phyloP scores from a whole-genome alignment of 2,329 filamentous ascomycete species.

The Davidsoniella eucalypti region DNA sequence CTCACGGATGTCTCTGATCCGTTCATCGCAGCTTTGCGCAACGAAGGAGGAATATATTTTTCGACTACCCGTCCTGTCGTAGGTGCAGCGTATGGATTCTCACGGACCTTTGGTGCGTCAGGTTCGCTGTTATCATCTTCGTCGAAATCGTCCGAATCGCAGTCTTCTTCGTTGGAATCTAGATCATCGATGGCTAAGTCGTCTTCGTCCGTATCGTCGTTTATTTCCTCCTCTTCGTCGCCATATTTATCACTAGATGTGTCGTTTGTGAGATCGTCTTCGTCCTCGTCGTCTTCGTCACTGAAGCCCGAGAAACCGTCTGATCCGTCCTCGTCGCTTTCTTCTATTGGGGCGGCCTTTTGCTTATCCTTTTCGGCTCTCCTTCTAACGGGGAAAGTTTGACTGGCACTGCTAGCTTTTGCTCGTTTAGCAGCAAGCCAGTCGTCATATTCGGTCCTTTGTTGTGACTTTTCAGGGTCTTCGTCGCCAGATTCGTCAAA shows the following conservation, averaged over 20 bases:
- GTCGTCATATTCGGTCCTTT: conserved; percentile 38
- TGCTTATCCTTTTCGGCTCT: neutral
- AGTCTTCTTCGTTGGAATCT: conserved; percentile 14
- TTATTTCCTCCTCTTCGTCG: neutral
- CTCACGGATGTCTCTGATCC: conserved; percentile 45
- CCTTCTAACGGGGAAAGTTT: neutral
- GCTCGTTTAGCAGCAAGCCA: conserved; percentile 32
- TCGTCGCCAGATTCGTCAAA: conserved; percentile 34
- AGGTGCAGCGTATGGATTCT: conserved; percentile 84
- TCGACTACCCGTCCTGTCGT: conserved; percentile 27
- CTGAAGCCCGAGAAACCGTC: conserved; percentile 2
- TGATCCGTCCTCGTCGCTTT: neutral
- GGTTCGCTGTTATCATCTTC: conserved; percentile 22
- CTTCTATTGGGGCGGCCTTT: neutral
- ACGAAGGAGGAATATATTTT: conserved; percentile 83
- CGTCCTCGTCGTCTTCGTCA: neutral
- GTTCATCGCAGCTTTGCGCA: conserved; percentile 48
- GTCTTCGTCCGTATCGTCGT: neutral
- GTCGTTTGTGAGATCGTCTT: neutral
- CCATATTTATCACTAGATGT: neutral
- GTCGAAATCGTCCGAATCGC: conserved; percentile 13
- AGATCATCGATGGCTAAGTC: conserved; percentile 10
- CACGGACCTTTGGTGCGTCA: conserved; percentile 29
- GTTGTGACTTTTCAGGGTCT: conserved; percentile 44
- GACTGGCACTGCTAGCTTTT: neutral